Conservation (phyloP, 345 rosid genomes). For the Carallia brachiata region DNA sequence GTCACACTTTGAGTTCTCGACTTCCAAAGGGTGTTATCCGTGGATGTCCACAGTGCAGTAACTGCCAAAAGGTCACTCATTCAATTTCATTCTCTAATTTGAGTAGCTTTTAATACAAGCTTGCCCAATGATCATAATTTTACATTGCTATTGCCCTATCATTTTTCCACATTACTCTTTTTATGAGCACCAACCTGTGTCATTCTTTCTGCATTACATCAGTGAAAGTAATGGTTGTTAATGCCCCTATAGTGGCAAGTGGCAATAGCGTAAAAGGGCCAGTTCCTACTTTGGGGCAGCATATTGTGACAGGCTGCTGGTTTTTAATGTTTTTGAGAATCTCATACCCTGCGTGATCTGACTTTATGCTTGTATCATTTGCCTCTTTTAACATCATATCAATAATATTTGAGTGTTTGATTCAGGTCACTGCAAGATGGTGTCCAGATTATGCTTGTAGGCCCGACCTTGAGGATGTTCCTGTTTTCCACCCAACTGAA, state of each 20-base stretch:
- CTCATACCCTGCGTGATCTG: too few relatives aligned
- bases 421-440: slow-evolving; percentile 84
- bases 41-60: slow-evolving; percentile 71
- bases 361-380: too few relatives aligned
- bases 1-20: slow-evolving; percentile 33
- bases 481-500: slow-evolving; percentile 88
- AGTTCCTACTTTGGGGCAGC: background rate
- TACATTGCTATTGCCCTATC: background rate
- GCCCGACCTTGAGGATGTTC: slow-evolving; percentile 80
- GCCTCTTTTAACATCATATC: slow-evolving; percentile 4
- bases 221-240: slow-evolving; percentile 1
- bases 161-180: background rate
- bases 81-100: background rate
- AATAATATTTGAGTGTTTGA: slow-evolving; percentile 18
- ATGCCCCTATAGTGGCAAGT: slow-evolving; percentile 8
- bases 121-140: background rate
- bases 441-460: slow-evolving; percentile 64
- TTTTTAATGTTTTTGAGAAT: too few relatives aligned
- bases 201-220: background rate
- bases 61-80: slow-evolving; percentile 79
- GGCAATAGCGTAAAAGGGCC: background rate
- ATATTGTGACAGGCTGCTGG: background rate
- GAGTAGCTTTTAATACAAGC: slow-evolving; percentile 1
- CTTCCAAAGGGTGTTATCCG: slow-evolving; percentile 82
- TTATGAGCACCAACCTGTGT: slow-evolving; percentile 7